Conservation (phyloP, 305 asterid species). For the Ilex paraguariensis region DNA sequence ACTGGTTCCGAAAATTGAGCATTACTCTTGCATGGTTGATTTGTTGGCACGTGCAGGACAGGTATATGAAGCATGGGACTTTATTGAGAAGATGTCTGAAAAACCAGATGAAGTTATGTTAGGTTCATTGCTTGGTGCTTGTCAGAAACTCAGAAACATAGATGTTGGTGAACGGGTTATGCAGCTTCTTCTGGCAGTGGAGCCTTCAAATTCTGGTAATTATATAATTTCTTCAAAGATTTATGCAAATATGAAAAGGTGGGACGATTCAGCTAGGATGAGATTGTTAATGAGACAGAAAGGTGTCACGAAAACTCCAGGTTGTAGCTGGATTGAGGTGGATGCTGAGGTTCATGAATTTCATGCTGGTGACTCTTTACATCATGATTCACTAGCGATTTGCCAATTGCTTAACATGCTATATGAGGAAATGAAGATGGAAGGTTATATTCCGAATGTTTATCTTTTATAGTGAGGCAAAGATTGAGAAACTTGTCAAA, state of each 20-base stretch:
- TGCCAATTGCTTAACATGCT: slow-evolving; percentile 40
- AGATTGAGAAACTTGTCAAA: slow-evolving; percentile 1
- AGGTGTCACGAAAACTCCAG: slow-evolving; percentile 72
- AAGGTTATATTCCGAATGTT: slow-evolving; percentile 12
- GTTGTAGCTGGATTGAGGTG: slow-evolving; percentile 86
- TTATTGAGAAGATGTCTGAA: slow-evolving; percentile 71
- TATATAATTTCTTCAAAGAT: slow-evolving; percentile 64
- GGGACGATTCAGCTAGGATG: slow-evolving; percentile 82
- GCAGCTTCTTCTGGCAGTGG: slow-evolving; percentile 55
- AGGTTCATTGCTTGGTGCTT: slow-evolving; percentile 76
- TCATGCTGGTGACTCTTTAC: slow-evolving; percentile 53
- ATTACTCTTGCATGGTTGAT: slow-evolving; percentile 84
- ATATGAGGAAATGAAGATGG: slow-evolving; percentile 47
- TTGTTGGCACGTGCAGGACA: slow-evolving; percentile 77
- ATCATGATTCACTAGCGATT: slow-evolving; percentile 35
- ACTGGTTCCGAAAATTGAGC: slow-evolving; percentile 72
- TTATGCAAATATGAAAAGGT: slow-evolving; percentile 60
- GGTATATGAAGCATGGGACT: slow-evolving; percentile 78
- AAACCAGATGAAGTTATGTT: slow-evolving; percentile 72
- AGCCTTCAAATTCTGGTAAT: slow-evolving; percentile 74
- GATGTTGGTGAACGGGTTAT: slow-evolving; percentile 67
- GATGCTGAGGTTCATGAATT: slow-evolving; percentile 60
- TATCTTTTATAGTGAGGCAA: slow-evolving; percentile 10
- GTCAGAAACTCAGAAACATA: slow-evolving; percentile 54
- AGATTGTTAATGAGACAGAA: slow-evolving; percentile 59